Conservation (phyloP, 805 yeast genomes). For the Metschnikowia santaceciliae region DNA sequence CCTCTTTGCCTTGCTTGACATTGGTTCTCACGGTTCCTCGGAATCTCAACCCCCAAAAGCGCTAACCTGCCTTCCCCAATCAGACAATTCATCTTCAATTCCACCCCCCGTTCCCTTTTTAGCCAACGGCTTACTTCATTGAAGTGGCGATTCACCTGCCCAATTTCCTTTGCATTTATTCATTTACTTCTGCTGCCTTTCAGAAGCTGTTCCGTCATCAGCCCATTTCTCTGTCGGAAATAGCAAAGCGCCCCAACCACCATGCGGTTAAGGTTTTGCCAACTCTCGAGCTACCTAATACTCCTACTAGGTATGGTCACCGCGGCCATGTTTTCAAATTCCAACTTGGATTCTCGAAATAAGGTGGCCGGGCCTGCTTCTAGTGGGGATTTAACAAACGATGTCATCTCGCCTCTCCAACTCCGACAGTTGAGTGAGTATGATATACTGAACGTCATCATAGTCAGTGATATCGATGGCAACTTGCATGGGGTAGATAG, state of each 20-base stretch:
- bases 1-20: neutral
- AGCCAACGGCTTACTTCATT: no score
- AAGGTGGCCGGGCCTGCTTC: neutral
- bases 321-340: neutral
- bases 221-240: neutral
- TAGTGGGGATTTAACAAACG: conserved; percentile 2
- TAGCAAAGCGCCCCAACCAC: neutral
- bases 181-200: neutral
- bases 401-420: conserved; percentile 32
- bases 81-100: neutral
- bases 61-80: neutral
- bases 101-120: neutral
- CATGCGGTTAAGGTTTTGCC: conserved; percentile 1
- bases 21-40: neutral
- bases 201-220: neutral
- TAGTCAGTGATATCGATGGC: conserved; percentile 84
- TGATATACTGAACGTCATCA: conserved; percentile 51
- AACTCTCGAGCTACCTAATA: neutral
- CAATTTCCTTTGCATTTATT: neutral
- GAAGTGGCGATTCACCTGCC: no score
- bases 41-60: neutral
- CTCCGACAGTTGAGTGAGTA: conserved; percentile 43
- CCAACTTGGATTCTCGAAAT: neutral
- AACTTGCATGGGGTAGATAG: conserved; percentile 77
- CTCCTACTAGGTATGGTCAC: neutral